A percentile compares a stretch with the other conserved stretches of the same genome.
These are phyloP conservation scores for Metschnikowia colocasiae DNA, from an alignment of 805 yeast genomes.

Conservation along the genomic window DNA sequence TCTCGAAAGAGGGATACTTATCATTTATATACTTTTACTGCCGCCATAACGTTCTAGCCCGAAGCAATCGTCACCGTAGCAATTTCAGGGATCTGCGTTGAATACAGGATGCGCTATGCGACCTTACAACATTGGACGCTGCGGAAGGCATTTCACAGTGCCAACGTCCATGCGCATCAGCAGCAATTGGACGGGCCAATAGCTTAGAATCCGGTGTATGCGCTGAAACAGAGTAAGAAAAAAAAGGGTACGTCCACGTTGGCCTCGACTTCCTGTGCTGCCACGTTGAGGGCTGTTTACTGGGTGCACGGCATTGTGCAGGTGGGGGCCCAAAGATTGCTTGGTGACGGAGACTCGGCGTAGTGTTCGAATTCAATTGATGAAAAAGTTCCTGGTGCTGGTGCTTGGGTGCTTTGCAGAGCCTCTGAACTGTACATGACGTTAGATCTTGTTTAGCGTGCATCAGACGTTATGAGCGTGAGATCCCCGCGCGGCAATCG, in stretches of 20 bases:
- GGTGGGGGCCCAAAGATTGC: background rate
- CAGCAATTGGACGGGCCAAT: background rate
- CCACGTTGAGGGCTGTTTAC: background rate
- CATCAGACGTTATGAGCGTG: background rate
- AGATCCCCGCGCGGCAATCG: background rate
- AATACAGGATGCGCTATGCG: constrained; percentile 5
- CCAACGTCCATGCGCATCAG: background rate
- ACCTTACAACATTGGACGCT: constrained; percentile 4
- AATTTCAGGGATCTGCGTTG: background rate
- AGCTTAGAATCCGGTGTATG: background rate
- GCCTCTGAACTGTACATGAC: no score
- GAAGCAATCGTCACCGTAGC: constrained; percentile 8
- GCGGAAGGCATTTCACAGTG: background rate
- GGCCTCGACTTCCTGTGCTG: background rate
- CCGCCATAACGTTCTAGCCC: background rate
- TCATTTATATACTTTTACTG: constrained; percentile 5
- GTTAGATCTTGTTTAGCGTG: background rate
- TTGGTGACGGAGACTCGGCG: no score
- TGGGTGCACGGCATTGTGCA: background rate
- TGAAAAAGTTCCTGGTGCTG: no score
- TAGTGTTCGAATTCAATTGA: no score
- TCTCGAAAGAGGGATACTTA: background rate
- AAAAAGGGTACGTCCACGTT: background rate
- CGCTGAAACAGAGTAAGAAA: background rate
- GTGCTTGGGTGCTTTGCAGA: no score